phyloP scores from a whole-genome alignment of 176 grass and related monocot genomes.

The barley (Hordeum vulgare) region MorexV3_pseudomolecules_assembly NC_058522.1:351577897-351578396 shows the following conservation, averaged over 20 bases:
- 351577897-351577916: conserved; percentile 24
- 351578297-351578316: too few relatives aligned
- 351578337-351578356: too few relatives aligned
- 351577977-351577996: not conserved
- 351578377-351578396: too few relatives aligned
- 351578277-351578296: too few relatives aligned
- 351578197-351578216: too few relatives aligned
- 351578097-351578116: not conserved
- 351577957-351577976: conserved; percentile 30
- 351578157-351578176: not conserved
- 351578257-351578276: too few relatives aligned
- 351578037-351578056: not conserved
- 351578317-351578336: too few relatives aligned
- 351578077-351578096: not conserved
- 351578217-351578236: too few relatives aligned
- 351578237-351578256: too few relatives aligned
- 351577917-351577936: conserved; percentile 9
- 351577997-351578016: not conserved
- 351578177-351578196: too few relatives aligned
- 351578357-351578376: too few relatives aligned
- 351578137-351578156: not conserved
- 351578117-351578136: not conserved
- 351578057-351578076: not conserved
- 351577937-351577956: not conserved
- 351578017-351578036: not conserved